phyloP scores from a whole-genome alignment of 1,284 basidiomycete genomes.

The Rhodotorula sp. region DNA sequence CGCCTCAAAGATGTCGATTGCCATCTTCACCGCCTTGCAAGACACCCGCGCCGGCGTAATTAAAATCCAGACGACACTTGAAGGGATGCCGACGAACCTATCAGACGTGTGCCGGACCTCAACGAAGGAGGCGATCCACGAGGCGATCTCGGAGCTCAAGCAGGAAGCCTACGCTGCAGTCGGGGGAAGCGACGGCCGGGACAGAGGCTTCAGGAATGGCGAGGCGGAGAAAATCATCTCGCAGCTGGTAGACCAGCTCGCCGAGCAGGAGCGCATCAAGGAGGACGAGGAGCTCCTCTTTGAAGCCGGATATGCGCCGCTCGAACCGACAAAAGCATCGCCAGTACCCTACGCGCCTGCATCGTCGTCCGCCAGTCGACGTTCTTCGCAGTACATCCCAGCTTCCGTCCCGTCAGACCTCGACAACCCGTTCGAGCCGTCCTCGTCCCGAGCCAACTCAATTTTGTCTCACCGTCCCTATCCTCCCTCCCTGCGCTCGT shows the following conservation, averaged over 20 bases:
- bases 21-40: conserved; percentile 40
- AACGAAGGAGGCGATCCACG: conserved; percentile 28
- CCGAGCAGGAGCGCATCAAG: conserved; percentile 27
- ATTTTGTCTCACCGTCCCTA: background rate
- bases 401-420: background rate
- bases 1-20: conserved; percentile 40
- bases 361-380: background rate
- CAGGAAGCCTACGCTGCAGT: conserved; percentile 27
- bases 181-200: conserved; percentile 3
- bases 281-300: conserved; percentile 30
- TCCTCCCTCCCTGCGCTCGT: background rate
- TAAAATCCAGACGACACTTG: conserved; percentile 35
- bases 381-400: background rate
- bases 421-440: conserved; percentile 8
- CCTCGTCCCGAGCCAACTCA: conserved; percentile 1
- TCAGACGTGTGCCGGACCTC: conserved; percentile 21
- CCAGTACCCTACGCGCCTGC: conserved; percentile 10
- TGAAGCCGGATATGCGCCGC: background rate
- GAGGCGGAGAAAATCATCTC: conserved; percentile 38
- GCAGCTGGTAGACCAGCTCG: conserved; percentile 35
- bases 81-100: conserved; percentile 25
- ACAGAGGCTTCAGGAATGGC: conserved; percentile 24
- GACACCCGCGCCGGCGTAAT: conserved; percentile 35
- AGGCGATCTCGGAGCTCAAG: conserved; percentile 34
- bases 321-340: background rate